Evolutionary conservation across 2,329 filamentous ascomycete genomes (phyloP).

Genomic region (Epicoccum sorghinum): DNA sequence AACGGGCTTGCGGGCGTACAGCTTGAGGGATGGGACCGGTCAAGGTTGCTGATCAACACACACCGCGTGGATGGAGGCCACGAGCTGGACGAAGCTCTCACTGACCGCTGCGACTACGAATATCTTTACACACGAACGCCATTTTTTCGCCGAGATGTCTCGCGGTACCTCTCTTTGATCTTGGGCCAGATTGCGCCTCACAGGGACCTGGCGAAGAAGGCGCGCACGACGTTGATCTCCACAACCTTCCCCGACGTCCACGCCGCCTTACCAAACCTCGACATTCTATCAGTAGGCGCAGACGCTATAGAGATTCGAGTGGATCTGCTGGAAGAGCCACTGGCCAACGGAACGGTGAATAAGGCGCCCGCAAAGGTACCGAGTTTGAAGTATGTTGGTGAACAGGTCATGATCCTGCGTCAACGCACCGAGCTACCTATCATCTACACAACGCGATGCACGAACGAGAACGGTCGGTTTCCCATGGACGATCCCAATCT

Average conservation of each 20-base stretch:
- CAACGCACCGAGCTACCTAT: slow-evolving; percentile 88
- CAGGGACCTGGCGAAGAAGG: slow-evolving; percentile 76
- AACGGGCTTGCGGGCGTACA: slow-evolving; percentile 63
- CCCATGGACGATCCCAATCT: slow-evolving; percentile 79
- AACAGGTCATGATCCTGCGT: slow-evolving; percentile 83
- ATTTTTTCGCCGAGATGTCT: slow-evolving; percentile 76
- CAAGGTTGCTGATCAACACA: slow-evolving; percentile 74
- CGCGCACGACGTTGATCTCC: slow-evolving; percentile 82
- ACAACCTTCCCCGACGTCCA: slow-evolving; percentile 88
- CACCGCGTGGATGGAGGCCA: slow-evolving; percentile 71
- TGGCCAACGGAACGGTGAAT: slow-evolving; percentile 64
- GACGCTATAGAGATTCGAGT: slow-evolving; percentile 86
- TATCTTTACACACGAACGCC: slow-evolving; percentile 78
- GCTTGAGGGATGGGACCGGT: slow-evolving; percentile 62
- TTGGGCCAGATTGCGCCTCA: slow-evolving; percentile 81
- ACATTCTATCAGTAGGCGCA: slow-evolving; percentile 84
- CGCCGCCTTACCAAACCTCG: slow-evolving; percentile 80
- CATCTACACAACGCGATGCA: slow-evolving; percentile 85
- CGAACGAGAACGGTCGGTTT: slow-evolving; percentile 80
- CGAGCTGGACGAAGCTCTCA: slow-evolving; percentile 69
- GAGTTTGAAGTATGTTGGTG: slow-evolving; percentile 81
- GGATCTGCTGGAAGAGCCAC: slow-evolving; percentile 77
- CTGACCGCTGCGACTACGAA: slow-evolving; percentile 78
- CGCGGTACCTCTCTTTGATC: slow-evolving; percentile 79
- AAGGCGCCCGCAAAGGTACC: slow-evolving; percentile 73